phyloP scores from a whole-genome alignment of 305 asterid species.

The Striga hermonthica region DNA sequence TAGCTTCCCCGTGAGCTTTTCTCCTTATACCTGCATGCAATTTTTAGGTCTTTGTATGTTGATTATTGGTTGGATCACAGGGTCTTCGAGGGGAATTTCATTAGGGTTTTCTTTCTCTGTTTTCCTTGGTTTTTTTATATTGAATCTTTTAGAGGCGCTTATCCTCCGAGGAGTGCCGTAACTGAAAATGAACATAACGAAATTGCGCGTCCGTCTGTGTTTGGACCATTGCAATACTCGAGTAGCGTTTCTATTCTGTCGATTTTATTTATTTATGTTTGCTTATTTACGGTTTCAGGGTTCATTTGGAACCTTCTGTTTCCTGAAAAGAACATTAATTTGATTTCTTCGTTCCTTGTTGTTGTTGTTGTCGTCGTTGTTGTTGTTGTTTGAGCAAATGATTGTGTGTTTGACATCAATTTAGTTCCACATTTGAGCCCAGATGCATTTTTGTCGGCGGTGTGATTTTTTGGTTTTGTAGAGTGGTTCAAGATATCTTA shows the following conservation, averaged over 20 bases:
- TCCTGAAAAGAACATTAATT: neutral
- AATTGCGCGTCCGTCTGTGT: constrained; percentile 12
- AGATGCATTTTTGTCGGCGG: neutral
- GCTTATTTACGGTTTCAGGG: neutral
- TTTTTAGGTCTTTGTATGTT: constrained; percentile 23
- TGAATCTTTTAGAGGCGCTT: neutral
- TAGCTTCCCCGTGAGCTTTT: constrained; percentile 36
- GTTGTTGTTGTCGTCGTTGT: constrained; percentile 11
- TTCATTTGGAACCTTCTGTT: constrained; percentile 8
- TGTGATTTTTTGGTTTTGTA: constrained; percentile 8
- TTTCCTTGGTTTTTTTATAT: constrained; percentile 3
- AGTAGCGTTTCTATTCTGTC: constrained; percentile 17
- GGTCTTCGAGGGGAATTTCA: constrained; percentile 31
- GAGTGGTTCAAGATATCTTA: constrained; percentile 14
- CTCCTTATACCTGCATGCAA: constrained; percentile 27
- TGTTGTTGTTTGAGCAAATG: constrained; percentile 15
- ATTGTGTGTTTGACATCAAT: constrained; percentile 1
- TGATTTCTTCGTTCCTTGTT: constrained; percentile 20
- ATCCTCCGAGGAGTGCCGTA: constrained; percentile 2
- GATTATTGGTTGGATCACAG: constrained; percentile 35
- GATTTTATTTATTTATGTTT: constrained; percentile 18
- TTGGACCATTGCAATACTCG: neutral
- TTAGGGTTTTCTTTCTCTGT: constrained; percentile 35
- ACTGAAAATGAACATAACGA: constrained; percentile 3
- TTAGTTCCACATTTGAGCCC: constrained; percentile 6